Evolutionary conservation across 2,329 filamentous ascomycete species (phyloP).

Genomic region (Venturiaceae sp.): DNA sequence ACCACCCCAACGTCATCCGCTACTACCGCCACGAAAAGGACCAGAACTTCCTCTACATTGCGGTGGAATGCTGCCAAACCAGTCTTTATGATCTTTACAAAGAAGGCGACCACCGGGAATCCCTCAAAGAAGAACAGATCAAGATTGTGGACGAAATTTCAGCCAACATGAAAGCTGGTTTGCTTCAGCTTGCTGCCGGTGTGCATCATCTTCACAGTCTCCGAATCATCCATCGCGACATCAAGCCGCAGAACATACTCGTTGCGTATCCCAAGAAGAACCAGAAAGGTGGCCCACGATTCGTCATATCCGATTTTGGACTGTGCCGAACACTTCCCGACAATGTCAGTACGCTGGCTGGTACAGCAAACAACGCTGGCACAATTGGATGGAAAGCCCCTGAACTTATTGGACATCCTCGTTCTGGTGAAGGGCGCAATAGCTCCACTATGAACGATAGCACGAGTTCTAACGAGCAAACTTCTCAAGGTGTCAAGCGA

Average conservation of each 20-base stretch:
- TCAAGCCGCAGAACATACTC: slow-evolving; percentile 96
- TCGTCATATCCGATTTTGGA: slow-evolving; percentile 95
- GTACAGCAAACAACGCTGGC: slow-evolving; percentile 87
- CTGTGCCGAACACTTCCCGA: slow-evolving; percentile 95
- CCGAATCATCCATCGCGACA: slow-evolving; percentile 90
- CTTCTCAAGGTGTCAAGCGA: slow-evolving; percentile 68
- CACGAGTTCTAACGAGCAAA: slow-evolving; percentile 25
- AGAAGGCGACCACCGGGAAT: slow-evolving; percentile 34
- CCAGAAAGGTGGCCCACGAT: slow-evolving; percentile 61
- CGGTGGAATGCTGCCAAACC: slow-evolving; percentile 85
- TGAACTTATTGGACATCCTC: slow-evolving; percentile 64
- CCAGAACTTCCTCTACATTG: slow-evolving; percentile 89
- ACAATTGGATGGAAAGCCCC: slow-evolving; percentile 96
- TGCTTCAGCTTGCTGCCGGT: slow-evolving; percentile 85
- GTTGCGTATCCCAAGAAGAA: slow-evolving; percentile 62
- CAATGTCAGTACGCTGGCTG: slow-evolving; percentile 87
- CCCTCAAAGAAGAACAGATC: slow-evolving; percentile 47
- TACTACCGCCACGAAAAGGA: slow-evolving; percentile 91
- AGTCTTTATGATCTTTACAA: slow-evolving; percentile 88
- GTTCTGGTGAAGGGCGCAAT: slow-evolving; percentile 25
- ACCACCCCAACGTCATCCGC: slow-evolving; percentile 92
- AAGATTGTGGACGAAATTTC: slow-evolving; percentile 64
- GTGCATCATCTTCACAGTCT: slow-evolving; percentile 82
- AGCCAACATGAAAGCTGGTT: slow-evolving; percentile 64
- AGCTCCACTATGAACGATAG: slow-evolving; percentile 33